Evolutionary conservation across 176 grass and related monocot genomes (phyloP), one percentile per base, ranked within the genome.

Genomic region (Cenchrus fungigraminus): DNA sequence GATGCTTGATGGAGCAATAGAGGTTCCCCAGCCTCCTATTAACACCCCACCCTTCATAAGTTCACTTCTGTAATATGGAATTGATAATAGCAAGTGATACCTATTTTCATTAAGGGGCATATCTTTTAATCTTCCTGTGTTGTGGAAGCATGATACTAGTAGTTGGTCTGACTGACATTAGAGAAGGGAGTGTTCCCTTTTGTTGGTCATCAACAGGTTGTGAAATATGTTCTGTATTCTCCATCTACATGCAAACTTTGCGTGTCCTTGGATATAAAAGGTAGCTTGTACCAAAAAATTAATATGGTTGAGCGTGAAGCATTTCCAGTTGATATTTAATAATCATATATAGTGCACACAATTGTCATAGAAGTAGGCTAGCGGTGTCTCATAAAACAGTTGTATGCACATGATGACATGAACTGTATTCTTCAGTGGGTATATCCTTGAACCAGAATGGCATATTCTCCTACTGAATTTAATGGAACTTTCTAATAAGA

Each of bases 1-100:
- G 72, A 74, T 74, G 72, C 72, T 74, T 74, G 72, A 74, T 12
- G 72, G 72, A 37, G 25, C 49, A 54, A 55, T 74, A 74, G 72
- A 55, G 52, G 72, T 5, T 74, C 72, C 72, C 8, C 72, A 19
- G 14, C 72, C 72, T 55, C 72, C 72, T 6, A 37, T 74, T 74
- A 14, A 74, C 52, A 74, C 72, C 8, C 72, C 72, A 55, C 0
- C 25, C 52, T 74, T 74, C 28, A 55, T 74, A 55, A 34, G 50
- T 55, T 74, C 52, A 65, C 29, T 65, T 65, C 29, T 65, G 63
- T 65, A 6, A 32, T 6, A 34, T 74, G 50, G 28, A 25, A 74
- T 32, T 54, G 13, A 10, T 29, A 74, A 74, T 46, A 73, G 19
- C 63, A 72, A 72, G 46, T 73, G 12, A 14, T 73, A 31, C 12